Conservation (phyloP, 2,329 filamentous ascomycete genomes). For the Polytolypa hystricis region DNA sequence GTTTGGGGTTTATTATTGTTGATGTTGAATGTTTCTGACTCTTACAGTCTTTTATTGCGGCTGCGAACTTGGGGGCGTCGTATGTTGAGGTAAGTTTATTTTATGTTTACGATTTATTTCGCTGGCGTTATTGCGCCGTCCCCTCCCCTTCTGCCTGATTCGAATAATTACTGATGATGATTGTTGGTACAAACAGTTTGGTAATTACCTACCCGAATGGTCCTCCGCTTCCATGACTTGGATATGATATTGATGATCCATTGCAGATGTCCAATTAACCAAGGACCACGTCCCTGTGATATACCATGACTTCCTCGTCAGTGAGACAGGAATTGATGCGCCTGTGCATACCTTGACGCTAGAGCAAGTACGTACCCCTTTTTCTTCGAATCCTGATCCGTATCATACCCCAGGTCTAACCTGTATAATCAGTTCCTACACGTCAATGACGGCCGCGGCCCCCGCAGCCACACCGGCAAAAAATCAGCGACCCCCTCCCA, state of each 20-base stretch:
- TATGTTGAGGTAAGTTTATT: constrained; percentile 49
- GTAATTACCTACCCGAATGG: constrained; percentile 4
- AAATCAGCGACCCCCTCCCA: constrained; percentile 5
- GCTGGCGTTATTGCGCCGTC: too few relatives aligned
- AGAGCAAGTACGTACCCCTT: constrained; percentile 49
- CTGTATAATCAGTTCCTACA: constrained; percentile 78
- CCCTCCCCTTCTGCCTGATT: too few relatives aligned
- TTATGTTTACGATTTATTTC: too few relatives aligned
- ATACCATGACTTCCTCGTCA: constrained; percentile 96
- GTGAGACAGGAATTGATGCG: constrained; percentile 92
- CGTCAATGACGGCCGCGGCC: constrained; percentile 50
- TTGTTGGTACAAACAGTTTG: constrained; percentile 12
- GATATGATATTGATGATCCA: constrained; percentile 41
- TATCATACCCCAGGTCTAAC: too few relatives aligned
- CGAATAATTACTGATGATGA: background rate
- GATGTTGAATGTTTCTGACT: constrained; percentile 10
- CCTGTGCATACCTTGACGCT: constrained; percentile 90
- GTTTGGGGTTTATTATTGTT: too few relatives aligned
- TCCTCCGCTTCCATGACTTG: background rate
- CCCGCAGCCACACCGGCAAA: constrained; percentile 12
- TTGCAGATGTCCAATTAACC: constrained; percentile 83
- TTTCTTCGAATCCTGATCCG: background rate
- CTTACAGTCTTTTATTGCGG: constrained; percentile 78
- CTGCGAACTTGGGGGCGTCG: constrained; percentile 75
- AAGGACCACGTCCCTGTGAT: constrained; percentile 98